Base-by-base conservation (phyloP, 164 flowering plant species). In the grape (Vitis vinifera) region DNA sequence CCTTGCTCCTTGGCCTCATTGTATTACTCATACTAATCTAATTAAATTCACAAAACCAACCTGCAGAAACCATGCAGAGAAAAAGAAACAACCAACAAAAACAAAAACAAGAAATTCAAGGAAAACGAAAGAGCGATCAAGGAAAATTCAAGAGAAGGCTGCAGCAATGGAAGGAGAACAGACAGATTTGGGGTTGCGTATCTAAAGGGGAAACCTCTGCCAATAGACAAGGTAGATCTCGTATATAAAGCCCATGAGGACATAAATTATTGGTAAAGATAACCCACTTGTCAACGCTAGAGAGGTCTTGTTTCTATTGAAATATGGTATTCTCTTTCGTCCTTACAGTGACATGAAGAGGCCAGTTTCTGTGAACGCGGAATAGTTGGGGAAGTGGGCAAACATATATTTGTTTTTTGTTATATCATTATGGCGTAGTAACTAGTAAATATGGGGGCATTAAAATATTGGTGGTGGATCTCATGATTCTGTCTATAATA, bases 21-120 rank as follows among this genome's bases (percentile, higher is more conserved):
- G 91, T 76, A 69, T 87, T 91, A 66, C 83, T 89, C 94, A 88
- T 89, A n/a, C 1, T 29, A 37, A 30, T 19, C 73, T 55, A 8
- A 0, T 44, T 51, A 15, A 31, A n/a, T 27, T 37, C 8, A 27
- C 10, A 10, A 17, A 64, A 19, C n/a, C 48, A n/a, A 58, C 30
- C 12, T 37, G 15, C 27, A 23, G 27, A 64, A 27, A 49, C 37
- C 52, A 37, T 15, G 27, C 49, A 69, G 55, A 51, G 59, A 17
- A 29, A 30, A 19, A 37, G 44, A 37, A 37, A 37, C 44, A 37
- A 37, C 4, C 44, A 37, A 37, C 6, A 37, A 37, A 37, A 3
- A 37, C 3, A 6, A 37, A 37, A 37, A 37, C 44, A 37, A 37
- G 44, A 37, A 37, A 37, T 37, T 37, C 44, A 37, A 6, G 44